phyloP scores from a whole-genome alignment of 2,329 filamentous ascomycete species.

The Lecanicillium sp. region DNA sequence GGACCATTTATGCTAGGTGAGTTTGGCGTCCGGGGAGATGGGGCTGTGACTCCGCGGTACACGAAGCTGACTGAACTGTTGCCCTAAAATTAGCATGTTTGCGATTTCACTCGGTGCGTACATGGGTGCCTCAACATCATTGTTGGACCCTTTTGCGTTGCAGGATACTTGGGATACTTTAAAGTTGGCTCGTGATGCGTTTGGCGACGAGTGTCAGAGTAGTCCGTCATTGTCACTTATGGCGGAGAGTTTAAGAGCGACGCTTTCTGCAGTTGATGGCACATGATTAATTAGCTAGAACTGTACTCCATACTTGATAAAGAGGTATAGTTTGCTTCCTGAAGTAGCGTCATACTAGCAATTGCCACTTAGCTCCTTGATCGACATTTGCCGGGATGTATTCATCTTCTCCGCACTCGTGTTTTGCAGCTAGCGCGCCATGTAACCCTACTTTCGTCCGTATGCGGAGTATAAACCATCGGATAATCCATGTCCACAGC shows the following conservation, averaged over 20 bases:
- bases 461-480: too few species aligned
- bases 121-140: slow-evolving; percentile 2
- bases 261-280: slow-evolving; percentile 1
- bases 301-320: too few species aligned
- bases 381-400: too few species aligned
- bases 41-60: not conserved
- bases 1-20: slow-evolving; percentile 7
- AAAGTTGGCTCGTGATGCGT: slow-evolving; percentile 1
- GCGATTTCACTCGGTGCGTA: slow-evolving; percentile 6
- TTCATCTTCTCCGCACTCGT: too few species aligned
- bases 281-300: too few species aligned
- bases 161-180: slow-evolving; percentile 5
- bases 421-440: too few species aligned
- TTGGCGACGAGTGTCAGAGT: slow-evolving; percentile 4
- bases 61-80: not conserved
- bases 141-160: slow-evolving; percentile 1
- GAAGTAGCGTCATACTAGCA: too few species aligned
- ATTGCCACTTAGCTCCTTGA: too few species aligned
- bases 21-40: too few species aligned
- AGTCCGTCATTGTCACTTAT: slow-evolving; percentile 5
- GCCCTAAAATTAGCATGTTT: slow-evolving; percentile 1
- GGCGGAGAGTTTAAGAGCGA: slow-evolving; percentile 2
- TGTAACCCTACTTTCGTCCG: too few species aligned
- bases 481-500: too few species aligned
- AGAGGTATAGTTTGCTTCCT: too few species aligned